A percentile compares a stretch with the other conserved stretches of the same genome.
phyloP scores from a whole-genome alignment of 768 basidiomycete genomes.

The Trametes cinnabarina region DNA sequence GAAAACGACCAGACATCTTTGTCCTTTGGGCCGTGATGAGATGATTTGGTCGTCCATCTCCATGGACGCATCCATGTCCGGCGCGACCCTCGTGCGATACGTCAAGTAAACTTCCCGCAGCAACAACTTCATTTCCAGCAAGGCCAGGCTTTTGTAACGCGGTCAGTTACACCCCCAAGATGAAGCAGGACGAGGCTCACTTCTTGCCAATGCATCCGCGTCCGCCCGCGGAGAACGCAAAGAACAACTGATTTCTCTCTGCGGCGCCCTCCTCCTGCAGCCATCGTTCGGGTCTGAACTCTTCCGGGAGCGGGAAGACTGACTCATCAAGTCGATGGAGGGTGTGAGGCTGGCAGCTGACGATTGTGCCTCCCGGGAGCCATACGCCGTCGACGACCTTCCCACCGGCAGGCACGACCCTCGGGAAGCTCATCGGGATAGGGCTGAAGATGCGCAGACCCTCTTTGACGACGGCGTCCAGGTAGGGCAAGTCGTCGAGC shows the following conservation, averaged over 20 bases:
- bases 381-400: conserved; percentile 85
- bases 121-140: conserved; percentile 26
- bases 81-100: conserved; percentile 16
- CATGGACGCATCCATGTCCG: conserved; percentile 24
- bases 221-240: conserved; percentile 41
- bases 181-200: not conserved
- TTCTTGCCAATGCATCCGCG: conserved; percentile 26
- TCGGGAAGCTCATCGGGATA: conserved; percentile 92
- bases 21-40: conserved; percentile 21
- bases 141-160: conserved; percentile 17
- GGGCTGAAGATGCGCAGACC: conserved; percentile 88
- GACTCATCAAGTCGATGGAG: conserved; percentile 70
- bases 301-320: conserved; percentile 85
- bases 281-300: conserved; percentile 89
- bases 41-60: conserved; percentile 22
- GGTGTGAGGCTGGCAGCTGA: conserved; percentile 92
- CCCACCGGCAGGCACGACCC: conserved; percentile 82
- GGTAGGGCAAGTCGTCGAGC: conserved; percentile 87
- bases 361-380: conserved; percentile 86
- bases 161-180: not conserved
- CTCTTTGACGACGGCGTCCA: conserved; percentile 91
- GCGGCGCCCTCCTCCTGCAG: conserved; percentile 70
- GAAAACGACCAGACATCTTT: conserved; percentile 20
- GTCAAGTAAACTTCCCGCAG: conserved; percentile 20
- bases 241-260: conserved; percentile 94